Evolutionary conservation across 345 rosid species (phyloP), one percentile per base, ranked within the genome.

Genomic region (Durio zibethinus): DNA sequence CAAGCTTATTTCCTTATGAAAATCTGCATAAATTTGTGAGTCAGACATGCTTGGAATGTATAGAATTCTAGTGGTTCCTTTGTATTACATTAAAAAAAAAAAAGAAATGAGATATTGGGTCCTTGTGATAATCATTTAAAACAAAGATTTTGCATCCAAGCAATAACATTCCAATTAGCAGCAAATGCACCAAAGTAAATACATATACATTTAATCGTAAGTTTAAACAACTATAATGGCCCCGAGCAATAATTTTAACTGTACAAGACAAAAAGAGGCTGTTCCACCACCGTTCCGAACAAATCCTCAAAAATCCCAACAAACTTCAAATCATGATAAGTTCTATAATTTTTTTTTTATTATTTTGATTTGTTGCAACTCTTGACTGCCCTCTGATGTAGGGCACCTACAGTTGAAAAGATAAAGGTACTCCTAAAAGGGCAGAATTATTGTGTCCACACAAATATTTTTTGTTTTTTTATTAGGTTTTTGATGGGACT

Each of bases 361-460:
- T 14, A 0, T 42, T 42, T 7, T 16, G 35, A 16, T 14, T 27
- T 35, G 61, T 16, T 40, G 50, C 66, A 31, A 62, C 76, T 63
- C 71, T 53, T 61, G n/a, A 23, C 25, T 74, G 53, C 64, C 71
- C 65, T 57, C 16, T 35, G 45, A 54, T 36, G 3, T 11, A 35
- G 57, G 56, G 77, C 54, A 81, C 80, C 75, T 56, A 72, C 70
- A 60, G 48, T 63, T 77, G 66, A 82, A 74, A 60, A 82, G 74
- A 69, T 12, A 16, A 23, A 77, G 73, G 80, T 25, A 50, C 76
- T 36, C 3, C 78, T 66, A 25, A 66, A 7, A 9, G 47, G 74
- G 69, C n/a, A 57, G 61, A 61, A 63, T 53, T 63, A 63, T 79
- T 65, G 47, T 45, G 82, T 67, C 64, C 64, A 60, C 64, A 60